phyloP scores from a whole-genome alignment of 1,284 basidiomycete genomes.

The Coniferiporia weirii region DNA sequence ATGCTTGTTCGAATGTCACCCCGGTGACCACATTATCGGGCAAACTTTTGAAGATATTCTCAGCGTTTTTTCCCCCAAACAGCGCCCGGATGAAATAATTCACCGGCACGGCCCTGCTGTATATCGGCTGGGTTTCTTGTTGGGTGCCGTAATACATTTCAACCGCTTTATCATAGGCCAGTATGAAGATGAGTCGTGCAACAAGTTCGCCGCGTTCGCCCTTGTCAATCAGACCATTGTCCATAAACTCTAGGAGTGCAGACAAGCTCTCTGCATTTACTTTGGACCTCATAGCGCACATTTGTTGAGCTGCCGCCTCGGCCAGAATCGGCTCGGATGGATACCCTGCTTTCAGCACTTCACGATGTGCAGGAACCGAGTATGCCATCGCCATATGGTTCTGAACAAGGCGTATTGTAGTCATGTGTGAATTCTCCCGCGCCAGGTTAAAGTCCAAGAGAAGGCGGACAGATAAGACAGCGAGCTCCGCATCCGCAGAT shows the following conservation, averaged over 20 bases:
- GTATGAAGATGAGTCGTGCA: background rate
- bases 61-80: background rate
- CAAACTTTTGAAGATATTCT: background rate
- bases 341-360: slow-evolving; percentile 17
- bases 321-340: slow-evolving; percentile 22
- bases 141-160: background rate
- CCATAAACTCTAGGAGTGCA: background rate
- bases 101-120: background rate
- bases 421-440: background rate
- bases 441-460: background rate
- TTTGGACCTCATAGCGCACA: background rate
- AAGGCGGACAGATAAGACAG: background rate
- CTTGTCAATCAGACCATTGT: background rate
- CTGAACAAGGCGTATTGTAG: background rate
- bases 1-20: background rate
- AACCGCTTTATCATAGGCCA: slow-evolving; percentile 3
- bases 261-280: background rate
- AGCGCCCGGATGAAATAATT: background rate
- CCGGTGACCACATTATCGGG: slow-evolving; percentile 1
- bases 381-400: slow-evolving; percentile 2
- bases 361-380: slow-evolving; percentile 16
- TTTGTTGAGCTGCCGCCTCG: slow-evolving; percentile 19
- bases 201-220: slow-evolving; percentile 11
- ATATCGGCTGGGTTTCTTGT: background rate
- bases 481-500: background rate